Evolutionary conservation across 768 basidiomycete species (phyloP).

Genomic region (Tricholoma sp.): DNA sequence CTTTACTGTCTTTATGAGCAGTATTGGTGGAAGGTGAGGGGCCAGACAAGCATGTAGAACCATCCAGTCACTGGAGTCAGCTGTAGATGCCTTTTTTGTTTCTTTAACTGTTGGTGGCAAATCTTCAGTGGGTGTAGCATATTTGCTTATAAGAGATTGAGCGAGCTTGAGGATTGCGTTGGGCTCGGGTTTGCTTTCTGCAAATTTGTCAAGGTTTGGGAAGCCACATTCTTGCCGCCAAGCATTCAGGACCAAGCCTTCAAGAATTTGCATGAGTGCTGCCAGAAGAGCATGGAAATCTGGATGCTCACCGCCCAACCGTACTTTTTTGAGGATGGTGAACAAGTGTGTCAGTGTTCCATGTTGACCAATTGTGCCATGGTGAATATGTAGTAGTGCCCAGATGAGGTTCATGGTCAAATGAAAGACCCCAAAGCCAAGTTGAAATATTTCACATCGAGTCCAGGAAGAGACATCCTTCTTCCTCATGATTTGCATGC

Average conservation of each 20-base stretch:
- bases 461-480: constrained; percentile 13
- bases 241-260: constrained; percentile 26
- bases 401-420: constrained; percentile 23
- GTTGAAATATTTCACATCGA: constrained; percentile 17
- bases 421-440: constrained; percentile 27
- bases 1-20: constrained; percentile 2
- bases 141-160: too few relatives aligned
- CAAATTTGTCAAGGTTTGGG: constrained; percentile 9
- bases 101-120: too few relatives aligned
- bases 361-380: constrained; percentile 11
- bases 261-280: constrained; percentile 25
- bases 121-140: too few relatives aligned
- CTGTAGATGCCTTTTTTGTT: too few relatives aligned
- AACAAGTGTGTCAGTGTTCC: constrained; percentile 22
- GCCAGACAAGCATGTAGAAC: too few relatives aligned
- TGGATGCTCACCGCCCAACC: constrained; percentile 21
- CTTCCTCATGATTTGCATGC: constrained; percentile 3
- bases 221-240: constrained; percentile 22
- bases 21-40: not conserved
- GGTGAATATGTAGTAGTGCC: constrained; percentile 18
- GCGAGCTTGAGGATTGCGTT: too few relatives aligned
- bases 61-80: too few relatives aligned
- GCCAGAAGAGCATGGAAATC: constrained; percentile 24
- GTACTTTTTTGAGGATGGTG: constrained; percentile 17
- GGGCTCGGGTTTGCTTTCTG: constrained; percentile 22